Conservation (phyloP, 179 eudicot genomes). For the Pouteria campechiana region DNA sequence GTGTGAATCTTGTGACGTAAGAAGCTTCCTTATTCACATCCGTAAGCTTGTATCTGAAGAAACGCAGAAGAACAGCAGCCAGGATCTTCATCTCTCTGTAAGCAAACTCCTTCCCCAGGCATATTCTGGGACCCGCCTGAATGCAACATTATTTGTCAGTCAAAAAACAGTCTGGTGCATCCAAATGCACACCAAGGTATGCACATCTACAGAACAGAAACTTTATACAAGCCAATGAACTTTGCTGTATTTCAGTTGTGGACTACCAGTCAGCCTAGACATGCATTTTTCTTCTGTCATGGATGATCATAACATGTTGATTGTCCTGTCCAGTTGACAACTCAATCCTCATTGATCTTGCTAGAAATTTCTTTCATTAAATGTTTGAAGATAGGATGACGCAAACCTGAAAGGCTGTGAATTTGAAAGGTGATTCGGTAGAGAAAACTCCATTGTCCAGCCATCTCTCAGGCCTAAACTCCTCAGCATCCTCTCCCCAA, state of each 20-base stretch:
- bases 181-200: background rate
- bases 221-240: too few relatives aligned
- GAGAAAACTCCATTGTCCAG: slow-evolving; percentile 6
- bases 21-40: slow-evolving; percentile 10
- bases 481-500: slow-evolving; percentile 16
- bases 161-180: background rate
- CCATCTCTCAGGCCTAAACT: slow-evolving; percentile 13
- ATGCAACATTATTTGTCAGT: too few relatives aligned
- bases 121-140: slow-evolving; percentile 15
- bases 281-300: too few relatives aligned
- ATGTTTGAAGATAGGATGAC: too few relatives aligned
- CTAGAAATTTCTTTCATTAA: too few relatives aligned
- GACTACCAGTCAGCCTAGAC: too few relatives aligned
- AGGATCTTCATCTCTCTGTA: slow-evolving; percentile 16
- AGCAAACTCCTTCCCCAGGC: slow-evolving; percentile 18
- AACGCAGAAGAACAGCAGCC: slow-evolving; percentile 8
- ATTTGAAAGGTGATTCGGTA: slow-evolving; percentile 7
- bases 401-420: slow-evolving; percentile 12
- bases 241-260: too few relatives aligned
- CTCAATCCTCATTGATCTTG: too few relatives aligned
- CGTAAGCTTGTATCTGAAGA: slow-evolving; percentile 7
- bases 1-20: slow-evolving; percentile 11
- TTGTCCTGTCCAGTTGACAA: too few relatives aligned
- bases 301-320: too few relatives aligned
- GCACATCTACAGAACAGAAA: too few relatives aligned